Base-by-base conservation (phyloP, 352 stramenopile genomes). In the Pythium brachiatum region DNA sequence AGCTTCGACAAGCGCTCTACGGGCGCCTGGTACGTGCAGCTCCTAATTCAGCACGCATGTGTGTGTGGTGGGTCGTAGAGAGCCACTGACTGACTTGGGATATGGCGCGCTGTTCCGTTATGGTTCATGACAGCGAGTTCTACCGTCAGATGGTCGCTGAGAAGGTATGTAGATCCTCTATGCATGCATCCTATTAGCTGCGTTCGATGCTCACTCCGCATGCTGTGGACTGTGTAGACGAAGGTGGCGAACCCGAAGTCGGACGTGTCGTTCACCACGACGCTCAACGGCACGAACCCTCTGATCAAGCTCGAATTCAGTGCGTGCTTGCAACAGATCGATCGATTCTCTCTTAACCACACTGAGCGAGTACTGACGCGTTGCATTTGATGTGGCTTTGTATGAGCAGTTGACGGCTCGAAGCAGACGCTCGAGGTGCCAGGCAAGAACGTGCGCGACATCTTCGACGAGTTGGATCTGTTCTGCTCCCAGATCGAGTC, bases 401-500 rank as follows among this genome's bases (percentile, higher is more conserved):
- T 48, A 34, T 29, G 2, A 36, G 4, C 55, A 94, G 86, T 94
- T 64, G 88, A 93, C 68, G 83, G 84, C 58, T 85, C 69, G 39
- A 89, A 91, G 70, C 70, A 92, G 54, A 64, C 69, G 47, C 70
- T 93, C 39, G 78, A 89, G 50, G 83, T 92, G 15, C 75, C 81
- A 20, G 64, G 66, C 74, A 89, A 89, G 70, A 86, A 88, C 44
- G 81, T 94, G 44, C 75, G 79, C 63, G 86, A 90, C 32, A 94
- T 94, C 68, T 92, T 92, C 56, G 85, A 93, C 25, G 80, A 93
- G 25, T 68, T 94, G 50, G 86, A 94, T 66, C 88, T 80, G 52
- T 83, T 85, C 70, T 94, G 86, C 78, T 88, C 83, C 52, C 81
- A 89, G 73, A 94, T 94, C 59, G 86, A 94, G 72, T 83, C 86